phyloP scores from a whole-genome alignment of 2,329 filamentous ascomycete species.

The Mycosphaerelloides madeirae region DNA sequence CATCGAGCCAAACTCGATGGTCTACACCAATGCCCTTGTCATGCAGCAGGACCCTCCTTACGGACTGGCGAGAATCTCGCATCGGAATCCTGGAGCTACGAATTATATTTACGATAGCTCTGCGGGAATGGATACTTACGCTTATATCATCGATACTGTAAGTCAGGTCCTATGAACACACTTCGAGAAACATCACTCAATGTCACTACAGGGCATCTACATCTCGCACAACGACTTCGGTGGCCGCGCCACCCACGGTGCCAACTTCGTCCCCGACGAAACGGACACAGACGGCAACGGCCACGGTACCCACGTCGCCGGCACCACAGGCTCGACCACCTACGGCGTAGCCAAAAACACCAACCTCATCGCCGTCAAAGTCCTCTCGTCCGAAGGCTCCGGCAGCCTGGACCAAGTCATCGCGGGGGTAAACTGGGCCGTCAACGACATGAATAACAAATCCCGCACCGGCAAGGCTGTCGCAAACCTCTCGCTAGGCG shows the following conservation, averaged over 20 bases:
- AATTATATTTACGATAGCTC: constrained; percentile 38
- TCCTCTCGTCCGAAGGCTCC: constrained; percentile 41
- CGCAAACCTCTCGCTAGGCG: constrained; percentile 40
- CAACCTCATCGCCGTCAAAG: constrained; percentile 49
- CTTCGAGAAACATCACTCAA: too few species aligned
- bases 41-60: constrained; percentile 38
- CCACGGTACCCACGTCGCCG: constrained; percentile 61
- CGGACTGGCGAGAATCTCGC: constrained; percentile 41
- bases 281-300: constrained; percentile 48
- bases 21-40: constrained; percentile 31
- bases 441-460: constrained; percentile 58
- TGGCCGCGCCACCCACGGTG: constrained; percentile 24
- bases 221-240: constrained; percentile 24
- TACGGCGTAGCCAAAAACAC: constrained; percentile 54
- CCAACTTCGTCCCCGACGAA: constrained; percentile 21
- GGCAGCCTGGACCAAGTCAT: constrained; percentile 48
- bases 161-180: neutral
- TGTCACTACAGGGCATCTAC: constrained; percentile 12
- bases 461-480: constrained; percentile 61
- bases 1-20: constrained; percentile 37
- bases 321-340: constrained; percentile 56
- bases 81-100: constrained; percentile 27
- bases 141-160: constrained; percentile 26
- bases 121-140: constrained; percentile 29
- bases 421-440: constrained; percentile 44